Percentiles rank a stretch among this genome's conserved stretches.
phyloP scores from a whole-genome alignment of 108 stramenopile genomes.

The Cylindrotheca fusiformis region DNA sequence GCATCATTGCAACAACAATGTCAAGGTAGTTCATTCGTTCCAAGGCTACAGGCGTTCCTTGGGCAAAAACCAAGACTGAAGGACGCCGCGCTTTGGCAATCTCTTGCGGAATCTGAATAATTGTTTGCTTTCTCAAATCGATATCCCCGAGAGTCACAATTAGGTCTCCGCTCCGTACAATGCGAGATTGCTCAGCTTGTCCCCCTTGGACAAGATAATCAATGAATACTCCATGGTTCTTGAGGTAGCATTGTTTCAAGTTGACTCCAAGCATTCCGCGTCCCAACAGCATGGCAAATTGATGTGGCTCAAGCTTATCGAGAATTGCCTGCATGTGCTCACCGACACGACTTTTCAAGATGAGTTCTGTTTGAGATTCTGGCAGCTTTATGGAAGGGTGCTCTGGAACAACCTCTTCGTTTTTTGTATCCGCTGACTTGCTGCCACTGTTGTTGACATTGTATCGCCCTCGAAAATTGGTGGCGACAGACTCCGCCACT shows the following conservation, averaged over 20 bases:
- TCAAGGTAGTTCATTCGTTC: conserved; percentile 53
- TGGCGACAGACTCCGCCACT: conserved; percentile 33
- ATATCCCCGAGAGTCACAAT: conserved; percentile 61
- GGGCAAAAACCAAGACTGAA: conserved; percentile 55
- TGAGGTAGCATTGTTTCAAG: conserved; percentile 74
- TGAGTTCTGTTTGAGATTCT: conserved; percentile 47
- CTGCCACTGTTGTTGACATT: not conserved
- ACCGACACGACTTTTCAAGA: conserved; percentile 41
- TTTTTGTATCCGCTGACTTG: conserved; percentile 1
- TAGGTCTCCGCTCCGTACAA: conserved; percentile 65
- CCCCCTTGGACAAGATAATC: conserved; percentile 75
- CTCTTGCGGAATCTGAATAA: conserved; percentile 55
- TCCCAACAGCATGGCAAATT: conserved; percentile 76
- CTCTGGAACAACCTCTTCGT: not conserved
- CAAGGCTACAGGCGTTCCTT: conserved; percentile 41
- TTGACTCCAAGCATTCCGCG: conserved; percentile 79
- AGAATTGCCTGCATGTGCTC: conserved; percentile 51
- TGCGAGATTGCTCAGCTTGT: conserved; percentile 63
- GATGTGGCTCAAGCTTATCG: conserved; percentile 45
- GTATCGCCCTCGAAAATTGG: conserved; percentile 37
- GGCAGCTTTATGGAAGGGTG: not conserved
- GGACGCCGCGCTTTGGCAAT: conserved; percentile 70
- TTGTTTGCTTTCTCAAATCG: conserved; percentile 69
- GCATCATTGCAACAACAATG: conserved; percentile 53
- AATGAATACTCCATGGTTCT: conserved; percentile 74